Evolutionary conservation across 805 yeast genomes (phyloP).

Genomic region (Danielia oregonensis): DNA sequence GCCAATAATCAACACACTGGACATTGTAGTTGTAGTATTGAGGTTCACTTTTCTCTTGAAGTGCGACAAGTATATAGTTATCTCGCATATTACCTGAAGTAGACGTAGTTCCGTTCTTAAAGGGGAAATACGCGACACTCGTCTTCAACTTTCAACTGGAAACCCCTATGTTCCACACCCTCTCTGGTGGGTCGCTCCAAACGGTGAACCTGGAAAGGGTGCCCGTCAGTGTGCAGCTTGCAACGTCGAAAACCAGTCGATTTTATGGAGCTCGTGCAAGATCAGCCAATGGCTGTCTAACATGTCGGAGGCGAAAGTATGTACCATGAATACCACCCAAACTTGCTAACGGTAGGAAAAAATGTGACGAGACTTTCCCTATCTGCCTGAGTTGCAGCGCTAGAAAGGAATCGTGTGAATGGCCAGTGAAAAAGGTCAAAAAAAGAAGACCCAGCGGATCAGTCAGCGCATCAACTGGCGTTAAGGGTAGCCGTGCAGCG

Average conservation of each 20-base stretch:
- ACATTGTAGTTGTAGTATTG: slow-evolving; percentile 1
- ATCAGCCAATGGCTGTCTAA: slow-evolving; percentile 13
- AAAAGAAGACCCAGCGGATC: too few relatives aligned
- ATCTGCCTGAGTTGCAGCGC: slow-evolving; percentile 9
- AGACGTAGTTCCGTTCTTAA: too few relatives aligned
- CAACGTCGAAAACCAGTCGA: slow-evolving; percentile 4
- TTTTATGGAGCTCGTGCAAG: slow-evolving; percentile 16
- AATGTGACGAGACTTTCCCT: slow-evolving; percentile 17
- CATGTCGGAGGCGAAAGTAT: slow-evolving; percentile 17
- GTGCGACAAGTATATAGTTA: too few relatives aligned
- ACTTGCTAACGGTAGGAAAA: slow-evolving; percentile 13
- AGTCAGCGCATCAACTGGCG: too few relatives aligned
- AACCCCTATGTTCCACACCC: slow-evolving; percentile 18
- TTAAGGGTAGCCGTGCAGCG: too few relatives aligned
- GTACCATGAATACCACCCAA: slow-evolving; percentile 1
- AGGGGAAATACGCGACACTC: too few relatives aligned
- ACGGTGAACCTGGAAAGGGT: slow-evolving; percentile 6
- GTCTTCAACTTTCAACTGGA: too few relatives aligned
- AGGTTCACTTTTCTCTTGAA: too few relatives aligned
- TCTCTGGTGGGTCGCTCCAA: slow-evolving; percentile 8
- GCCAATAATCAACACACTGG: slow-evolving; percentile 61
- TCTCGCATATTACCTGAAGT: background rate
- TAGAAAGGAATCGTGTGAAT: slow-evolving; percentile 6
- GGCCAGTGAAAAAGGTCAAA: slow-evolving; percentile 4
- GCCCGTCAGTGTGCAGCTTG: slow-evolving; percentile 12